Evolutionary conservation across 495 filamentous ascomycete species (phyloP), one percentile per base, ranked within the genome.

Genomic region (Neurospora sublineolata): DNA sequence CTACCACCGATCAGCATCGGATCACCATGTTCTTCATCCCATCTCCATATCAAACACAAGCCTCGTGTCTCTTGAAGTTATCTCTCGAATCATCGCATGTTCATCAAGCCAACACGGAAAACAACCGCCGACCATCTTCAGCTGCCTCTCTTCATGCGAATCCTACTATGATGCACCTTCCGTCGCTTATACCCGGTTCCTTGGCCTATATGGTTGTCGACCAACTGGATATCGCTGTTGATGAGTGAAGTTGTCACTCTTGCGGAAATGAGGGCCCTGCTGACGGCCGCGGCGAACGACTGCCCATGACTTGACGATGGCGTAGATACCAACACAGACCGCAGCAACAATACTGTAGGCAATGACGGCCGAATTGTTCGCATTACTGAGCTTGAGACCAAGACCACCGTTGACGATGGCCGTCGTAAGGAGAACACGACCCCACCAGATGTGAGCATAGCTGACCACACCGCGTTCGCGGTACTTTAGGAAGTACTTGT

Each of bases 341-440:
- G 81, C 89, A 9, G 88, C 85, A 41, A 93, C 79, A 1, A 91
- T 85, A 1, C 83, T 76, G 76, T 90, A 91, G 5, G 86, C 87
- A 72, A 90, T 84, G 37, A 88, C 71, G 36, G 84, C 85, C 3
- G 82, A 80, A n/a, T 67, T 74, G 1, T 78, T 72, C 8, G 82
- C 83, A 12, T 76, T 73, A 20, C 85, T 78, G n/a, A 90, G 77
- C 36, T 81, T 71, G 16, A 93, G 82, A 1, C 91, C 92, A 5
- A 92, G 79, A 0, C 91, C 91, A 68, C 87, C 92, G 78, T 93
- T 94, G 70, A 93, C 82, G 40, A 92, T 82, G 3, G 88, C 92
- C n/a, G 92, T 75, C 4, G 84, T 75, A 33, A 94, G 84, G 40
- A 92, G 73, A 7, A 79, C 60, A 1, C 92, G 86, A 4, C 92